A percentile compares a stretch with the other conserved stretches of the same genome.
Evolutionary conservation across 225 moss, liverwort and hornwort species (phyloP).

Genomic region (Thuidium tamariscinum): DNA sequence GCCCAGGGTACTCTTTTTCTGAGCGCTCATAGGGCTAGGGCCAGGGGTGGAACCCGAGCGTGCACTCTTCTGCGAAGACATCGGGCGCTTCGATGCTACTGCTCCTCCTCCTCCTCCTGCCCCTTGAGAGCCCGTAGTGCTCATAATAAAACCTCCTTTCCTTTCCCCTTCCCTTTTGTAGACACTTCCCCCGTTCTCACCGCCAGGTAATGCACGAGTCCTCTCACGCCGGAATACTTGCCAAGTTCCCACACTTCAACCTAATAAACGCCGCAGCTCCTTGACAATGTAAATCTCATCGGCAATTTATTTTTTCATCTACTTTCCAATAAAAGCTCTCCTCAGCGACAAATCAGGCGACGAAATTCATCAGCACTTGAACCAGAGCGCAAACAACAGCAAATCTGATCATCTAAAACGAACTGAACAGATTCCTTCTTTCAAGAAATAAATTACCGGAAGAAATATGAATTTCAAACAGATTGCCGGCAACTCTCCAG

Average conservation of each 20-base stretch:
- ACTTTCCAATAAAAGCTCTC: slow-evolving; percentile 9
- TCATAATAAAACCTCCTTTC: slow-evolving; percentile 6
- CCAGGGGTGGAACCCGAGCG: slow-evolving; percentile 27
- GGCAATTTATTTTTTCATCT: not conserved
- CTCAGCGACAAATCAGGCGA: not conserved
- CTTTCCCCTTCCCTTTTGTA: not conserved
- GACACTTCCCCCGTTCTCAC: slow-evolving; percentile 14
- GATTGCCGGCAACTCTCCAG: not conserved
- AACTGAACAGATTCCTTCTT: not conserved
- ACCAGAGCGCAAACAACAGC: not conserved
- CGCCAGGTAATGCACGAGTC: not conserved
- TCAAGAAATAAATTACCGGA: not conserved
- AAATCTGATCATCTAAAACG: not conserved
- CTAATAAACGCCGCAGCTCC: not conserved
- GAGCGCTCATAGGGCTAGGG: slow-evolving; percentile 11
- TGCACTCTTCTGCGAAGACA: slow-evolving; percentile 41
- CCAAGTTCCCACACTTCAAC: not conserved
- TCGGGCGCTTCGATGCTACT: slow-evolving; percentile 25
- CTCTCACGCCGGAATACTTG: slow-evolving; percentile 13
- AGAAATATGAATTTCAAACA: not conserved
- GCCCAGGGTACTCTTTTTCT: slow-evolving; percentile 33
- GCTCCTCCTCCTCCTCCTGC: slow-evolving; percentile 11
- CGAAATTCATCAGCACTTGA: not conserved
- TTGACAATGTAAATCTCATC: not conserved
- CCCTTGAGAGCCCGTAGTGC: slow-evolving; percentile 29